Base-by-base conservation (phyloP, 228 moss, liverwort and hornwort genomes). In the Sphagnum magellanicum region DNA sequence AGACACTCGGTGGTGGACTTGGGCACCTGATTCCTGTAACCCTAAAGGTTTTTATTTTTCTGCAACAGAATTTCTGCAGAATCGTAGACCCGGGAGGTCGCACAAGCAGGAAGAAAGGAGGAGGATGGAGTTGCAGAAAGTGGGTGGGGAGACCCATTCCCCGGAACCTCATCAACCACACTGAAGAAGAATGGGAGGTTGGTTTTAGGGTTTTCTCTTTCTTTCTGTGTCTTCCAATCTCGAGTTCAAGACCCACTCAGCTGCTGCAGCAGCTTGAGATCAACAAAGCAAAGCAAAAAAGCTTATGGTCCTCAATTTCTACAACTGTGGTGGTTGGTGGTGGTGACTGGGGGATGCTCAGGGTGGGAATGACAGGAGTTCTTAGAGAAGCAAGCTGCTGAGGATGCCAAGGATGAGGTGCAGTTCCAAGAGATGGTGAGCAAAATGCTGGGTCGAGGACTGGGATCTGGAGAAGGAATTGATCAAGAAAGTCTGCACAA, bases 151-250 rank as follows among this genome's bases (percentile, higher is more conserved):
- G 81, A 5, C 77, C 77, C 14, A 74, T 74, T 73, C 81, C 77
- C 64, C 85, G 81, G 65, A 77, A 82, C 71, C 85, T 85, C 74
- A 64, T 85, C 70, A 85, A 85, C 76, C 85, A 85, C 81, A 79
- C n/a, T 55, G 73, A 50, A 9, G 71, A 79, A 75, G 85, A 85
- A 74, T 85, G 75, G 77, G 82, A 81, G 79, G 85, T 85, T 32
- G 32, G 32, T 32, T 32, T 32, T 32, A 32, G 32, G 32, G 32
- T 32, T 32, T 32, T 32, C 32, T 32, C 32, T 32, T 32, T 32
- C 32, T 32, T 32, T 3, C 32, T 32, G 32, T 32, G 32, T 32
- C 32, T 32, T 32, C 32, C 32, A 32, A 32, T 32, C 32, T 32
- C 32, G 32, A 32, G 32, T 32, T 32, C 32, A 32, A 32, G 32